Evolutionary conservation across 345 rosid genomes (phyloP), one percentile per base, ranked within the genome.

Genomic region (Eutrema heterophyllum): DNA sequence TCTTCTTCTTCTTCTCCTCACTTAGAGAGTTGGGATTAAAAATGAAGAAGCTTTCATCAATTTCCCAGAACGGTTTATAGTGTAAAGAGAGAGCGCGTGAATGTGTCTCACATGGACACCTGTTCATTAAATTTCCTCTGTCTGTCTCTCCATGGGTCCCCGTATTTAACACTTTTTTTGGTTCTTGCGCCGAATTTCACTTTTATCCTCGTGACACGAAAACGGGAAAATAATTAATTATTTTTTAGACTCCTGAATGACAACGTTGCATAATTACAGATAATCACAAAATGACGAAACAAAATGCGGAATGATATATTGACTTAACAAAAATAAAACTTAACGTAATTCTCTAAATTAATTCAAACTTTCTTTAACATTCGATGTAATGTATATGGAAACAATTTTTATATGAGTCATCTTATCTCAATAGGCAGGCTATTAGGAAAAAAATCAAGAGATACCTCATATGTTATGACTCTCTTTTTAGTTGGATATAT

Each of bases 51-150:
- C 40, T 44, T 18, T 32, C 15, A 66, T 30, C 62, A 16, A 29
- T 26, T 74, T 24, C 61, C 45, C 38, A 74, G 78, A 51, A 70
- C 45, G 67, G 80, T 69, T 69, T 62, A 45, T 62, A 61, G 16
- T 38, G 11, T 61, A 6, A 10, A 69, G 48, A 36, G 58, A 46
- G 78, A 56, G 75, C 70, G 71, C 66, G 71, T 76, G 68, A 70
- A 46, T 32, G 45, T 5, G 46, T 76, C 65, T 70, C 76, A 64
- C 74, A 77, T 70, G 76, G 76, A 77, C 80, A 77, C 63, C 76
- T 77, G 80, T 77, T 70, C 76, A 32, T 32, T 77, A 7, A 77
- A 9, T 77, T 77, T 56, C 62, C 45, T 77, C 67, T 64, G 24
- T 21, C 71, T 70, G 71, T 55, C 46, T 64, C 40, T 54, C 49